Percentiles rank a stretch among this genome's conserved stretches.
Evolutionary conservation across 208 protist genomes (phyloP).

Genomic region (Endotrypanum monterogeii): DNA sequence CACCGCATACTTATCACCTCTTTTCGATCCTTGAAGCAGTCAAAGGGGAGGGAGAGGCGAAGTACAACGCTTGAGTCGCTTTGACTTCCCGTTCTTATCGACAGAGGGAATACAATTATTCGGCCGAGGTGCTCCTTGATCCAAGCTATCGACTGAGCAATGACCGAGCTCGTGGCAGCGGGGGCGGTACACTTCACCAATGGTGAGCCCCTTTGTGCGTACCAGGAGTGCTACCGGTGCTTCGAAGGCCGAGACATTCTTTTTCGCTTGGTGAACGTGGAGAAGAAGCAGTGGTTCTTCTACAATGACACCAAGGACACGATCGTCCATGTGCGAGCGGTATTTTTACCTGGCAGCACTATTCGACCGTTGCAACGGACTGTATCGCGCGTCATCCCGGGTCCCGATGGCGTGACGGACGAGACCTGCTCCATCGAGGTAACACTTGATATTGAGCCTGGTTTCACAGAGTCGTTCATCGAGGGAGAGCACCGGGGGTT

Average conservation of each 20-base stretch:
- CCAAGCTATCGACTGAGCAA: background rate
- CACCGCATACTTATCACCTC: background rate
- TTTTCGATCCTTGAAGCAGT: background rate
- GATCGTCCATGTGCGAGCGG: conserved; percentile 35
- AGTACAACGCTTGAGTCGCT: background rate
- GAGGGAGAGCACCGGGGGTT: conserved; percentile 55
- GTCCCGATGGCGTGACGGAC: conserved; percentile 13
- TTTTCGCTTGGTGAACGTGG: conserved; percentile 63
- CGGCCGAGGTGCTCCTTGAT: background rate
- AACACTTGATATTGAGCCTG: conserved; percentile 70
- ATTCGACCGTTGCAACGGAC: conserved; percentile 49
- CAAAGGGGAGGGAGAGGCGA: background rate
- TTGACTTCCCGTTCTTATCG: background rate
- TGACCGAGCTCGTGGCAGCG: conserved; percentile 48
- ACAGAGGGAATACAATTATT: background rate
- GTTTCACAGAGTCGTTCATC: conserved; percentile 79
- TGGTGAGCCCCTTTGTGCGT: conserved; percentile 44
- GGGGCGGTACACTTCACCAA: conserved; percentile 30
- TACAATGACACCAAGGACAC: conserved; percentile 79
- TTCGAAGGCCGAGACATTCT: conserved; percentile 69
- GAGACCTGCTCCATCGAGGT: conserved; percentile 48
- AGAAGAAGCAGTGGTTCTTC: conserved; percentile 58
- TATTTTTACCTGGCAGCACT: conserved; percentile 38
- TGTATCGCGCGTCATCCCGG: conserved; percentile 14
- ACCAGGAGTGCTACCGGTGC: conserved; percentile 58